Evolutionary conservation across 306 rosid species (phyloP), one percentile per base, ranked within the genome.

Genomic region (Glycine soja): DNA sequence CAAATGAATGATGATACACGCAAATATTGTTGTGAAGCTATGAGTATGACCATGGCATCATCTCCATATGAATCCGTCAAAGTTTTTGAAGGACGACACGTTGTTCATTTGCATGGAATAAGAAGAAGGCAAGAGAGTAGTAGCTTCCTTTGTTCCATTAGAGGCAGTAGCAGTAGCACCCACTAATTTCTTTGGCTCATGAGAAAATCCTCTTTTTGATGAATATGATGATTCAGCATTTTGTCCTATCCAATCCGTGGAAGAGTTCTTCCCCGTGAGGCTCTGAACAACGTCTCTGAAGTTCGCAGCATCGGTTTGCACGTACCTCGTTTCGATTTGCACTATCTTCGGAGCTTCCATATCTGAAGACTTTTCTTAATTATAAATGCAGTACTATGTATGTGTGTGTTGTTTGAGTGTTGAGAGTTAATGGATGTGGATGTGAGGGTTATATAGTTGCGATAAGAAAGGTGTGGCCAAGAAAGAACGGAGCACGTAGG

Each of bases 281-380:
- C 79, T 85, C 72, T 88, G 94, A 66, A 90, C 94, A 43, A 88
- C 90, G 0, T 89, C 71, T 64, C 82, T 85, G 76, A 90, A 90
- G 74, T 83, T 88, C 4, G 4, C 13, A 0, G 78, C 78, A 30
- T 90, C 94, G 2, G 90, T 90, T 30, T 87, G 19, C 8, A 90
- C 86, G 61, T 85, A 85, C 32, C 64, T 74, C 4, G 87, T 88
- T 38, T 90, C 90, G 11, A 90, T 90, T 7, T 83, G 67, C 78
- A 90, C 94, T n/a, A 90, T 84, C 82, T 70, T 90, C 1, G 89
- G 85, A 43, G 19, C 66, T 5, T 62, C 63, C 65, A 34, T 72
- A 2, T 24, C 6, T 18, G 0, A 42, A 24, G 30, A 4, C 9
- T 61, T n/a, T 19, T 19, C 6, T 16, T 2, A 19, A 66, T 43